Base-by-base conservation (phyloP, 2,329 filamentous ascomycete species). In the Neonectria sp. region DNA sequence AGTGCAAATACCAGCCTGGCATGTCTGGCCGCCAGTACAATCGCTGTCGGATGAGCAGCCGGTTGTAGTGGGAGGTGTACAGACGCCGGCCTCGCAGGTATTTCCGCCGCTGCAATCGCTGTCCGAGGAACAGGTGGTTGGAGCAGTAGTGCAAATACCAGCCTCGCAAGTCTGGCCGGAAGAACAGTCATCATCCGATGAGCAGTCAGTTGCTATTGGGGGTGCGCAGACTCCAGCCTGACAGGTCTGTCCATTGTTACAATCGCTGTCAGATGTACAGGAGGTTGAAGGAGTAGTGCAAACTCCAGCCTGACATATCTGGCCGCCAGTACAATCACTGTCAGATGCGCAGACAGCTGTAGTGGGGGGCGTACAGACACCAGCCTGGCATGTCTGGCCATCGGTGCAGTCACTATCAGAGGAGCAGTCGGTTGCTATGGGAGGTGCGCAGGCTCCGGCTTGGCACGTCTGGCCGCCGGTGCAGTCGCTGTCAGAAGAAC, bases 71-170 rank as follows among this genome's bases (percentile, higher is more conserved):
- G 27, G 27, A 29, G 27, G 27, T 29, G 27, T 29, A 29, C 27
- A 29, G 7, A 21, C 12, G 3, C 53, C 60, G 21, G 27, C 31
- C 12, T 24, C 29, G 55, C 61, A 64, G 24, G 55, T 46, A n/a
- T 51, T 13, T 27, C 37, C 55, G 17, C 17, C 13, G 4, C 15
- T 43, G 27, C 63, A 65, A 5, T 46, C 15, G 12, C 37, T 48
- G 13, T 48, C 45, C 13, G 13, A 4, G 3, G 21, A 5, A 7
- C 45, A 48, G 15, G 12, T 11, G 2, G 45, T 8, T 15, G 11
- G 51, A 6, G 43, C 17, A 4, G 63, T 25, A 2, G 63, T 37
- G 21, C 63, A 65, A 24, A 65, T 25, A 5, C 56, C 63, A 13
- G 55, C 40, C 8, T 31, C 33, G 48, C 63, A 65, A 7, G 21